Evolutionary conservation across 2,329 filamentous ascomycete genomes (phyloP).

Genomic region (Thielaviopsis musarum): DNA sequence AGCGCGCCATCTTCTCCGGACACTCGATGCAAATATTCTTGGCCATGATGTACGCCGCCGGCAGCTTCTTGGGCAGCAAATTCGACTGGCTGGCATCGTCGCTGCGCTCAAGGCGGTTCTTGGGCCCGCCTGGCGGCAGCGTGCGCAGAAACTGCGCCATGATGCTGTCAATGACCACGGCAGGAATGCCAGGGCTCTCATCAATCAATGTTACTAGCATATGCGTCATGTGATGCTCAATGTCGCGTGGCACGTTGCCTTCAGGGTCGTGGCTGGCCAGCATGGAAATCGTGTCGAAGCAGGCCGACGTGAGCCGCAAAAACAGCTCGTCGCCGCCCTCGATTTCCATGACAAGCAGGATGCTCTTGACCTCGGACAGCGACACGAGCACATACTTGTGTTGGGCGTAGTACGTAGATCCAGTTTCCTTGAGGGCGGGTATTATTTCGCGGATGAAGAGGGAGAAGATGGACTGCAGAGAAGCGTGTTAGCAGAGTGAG

Average conservation of each 20-base stretch:
- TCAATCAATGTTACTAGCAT: conserved; percentile 76
- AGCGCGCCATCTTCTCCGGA: conserved; percentile 85
- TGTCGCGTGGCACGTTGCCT: conserved; percentile 78
- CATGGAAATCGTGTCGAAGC: conserved; percentile 81
- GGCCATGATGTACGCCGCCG: conserved; percentile 89
- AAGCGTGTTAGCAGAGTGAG: no score
- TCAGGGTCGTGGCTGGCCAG: conserved; percentile 57
- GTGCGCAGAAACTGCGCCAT: conserved; percentile 91
- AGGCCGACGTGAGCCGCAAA: conserved; percentile 64
- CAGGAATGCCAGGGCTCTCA: conserved; percentile 60
- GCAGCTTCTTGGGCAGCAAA: conserved; percentile 70
- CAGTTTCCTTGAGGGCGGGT: conserved; percentile 69
- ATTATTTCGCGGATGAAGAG: conserved; percentile 73
- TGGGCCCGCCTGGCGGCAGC: conserved; percentile 49
- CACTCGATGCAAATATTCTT: conserved; percentile 82
- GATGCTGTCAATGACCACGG: conserved; percentile 76
- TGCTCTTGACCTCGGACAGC: conserved; percentile 83
- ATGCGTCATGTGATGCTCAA: conserved; percentile 81
- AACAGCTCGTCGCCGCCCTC: conserved; percentile 67
- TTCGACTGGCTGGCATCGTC: conserved; percentile 67
- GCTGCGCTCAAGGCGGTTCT: conserved; percentile 33
- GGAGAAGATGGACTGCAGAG: conserved; percentile 47
- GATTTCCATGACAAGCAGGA: conserved; percentile 78
- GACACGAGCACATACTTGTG: conserved; percentile 84
- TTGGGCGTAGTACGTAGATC: conserved; percentile 80